Percentiles rank a stretch among this genome's conserved stretches.
These are phyloP conservation scores for Chaetomium olivaceum DNA, from an alignment of 2,329 filamentous ascomycete species.

Conservation along the genomic window DNA sequence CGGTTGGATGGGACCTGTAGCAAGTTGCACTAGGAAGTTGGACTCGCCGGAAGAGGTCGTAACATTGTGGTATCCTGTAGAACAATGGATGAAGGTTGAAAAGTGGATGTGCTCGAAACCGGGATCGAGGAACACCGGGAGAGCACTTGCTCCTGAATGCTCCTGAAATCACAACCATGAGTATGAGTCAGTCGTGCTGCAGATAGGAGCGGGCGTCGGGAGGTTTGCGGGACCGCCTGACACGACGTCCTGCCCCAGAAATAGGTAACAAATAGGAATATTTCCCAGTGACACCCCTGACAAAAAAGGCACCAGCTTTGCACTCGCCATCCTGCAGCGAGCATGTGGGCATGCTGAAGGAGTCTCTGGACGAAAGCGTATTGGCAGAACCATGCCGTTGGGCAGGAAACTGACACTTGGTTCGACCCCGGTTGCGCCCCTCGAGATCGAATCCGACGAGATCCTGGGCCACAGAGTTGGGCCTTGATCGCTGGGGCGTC, in stretches of 20 bases:
- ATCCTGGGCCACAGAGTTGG: conserved; percentile 27
- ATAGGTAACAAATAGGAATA: conserved; percentile 26
- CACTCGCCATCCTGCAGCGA: conserved; percentile 17
- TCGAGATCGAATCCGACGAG: conserved; percentile 28
- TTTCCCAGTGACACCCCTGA: conserved; percentile 5
- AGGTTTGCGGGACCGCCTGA: conserved; percentile 20
- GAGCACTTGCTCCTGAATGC: conserved; percentile 9
- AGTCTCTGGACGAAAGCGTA: conserved; percentile 17
- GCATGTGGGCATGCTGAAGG: conserved; percentile 24
- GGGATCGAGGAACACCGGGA: conserved; percentile 9
- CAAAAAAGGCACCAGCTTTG: conserved; percentile 15
- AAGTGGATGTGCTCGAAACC: not conserved
- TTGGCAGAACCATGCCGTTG: conserved; percentile 29
- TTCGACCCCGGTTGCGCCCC: conserved; percentile 21
- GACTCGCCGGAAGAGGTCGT: not conserved
- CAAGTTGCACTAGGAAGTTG: not conserved
- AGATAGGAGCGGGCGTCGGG: not conserved
- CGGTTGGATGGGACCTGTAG: not conserved
- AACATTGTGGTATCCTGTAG: not conserved
- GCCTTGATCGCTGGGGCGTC: conserved; percentile 24
- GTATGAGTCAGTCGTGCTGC: conserved; percentile 24
- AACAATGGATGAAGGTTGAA: not conserved
- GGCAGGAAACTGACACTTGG: conserved; percentile 28
- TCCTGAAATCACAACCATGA: conserved; percentile 15
- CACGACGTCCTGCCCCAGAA: conserved; percentile 23